Base-by-base conservation (phyloP, 2,329 filamentous ascomycete genomes). In the Cladophialophora bantiana region DNA sequence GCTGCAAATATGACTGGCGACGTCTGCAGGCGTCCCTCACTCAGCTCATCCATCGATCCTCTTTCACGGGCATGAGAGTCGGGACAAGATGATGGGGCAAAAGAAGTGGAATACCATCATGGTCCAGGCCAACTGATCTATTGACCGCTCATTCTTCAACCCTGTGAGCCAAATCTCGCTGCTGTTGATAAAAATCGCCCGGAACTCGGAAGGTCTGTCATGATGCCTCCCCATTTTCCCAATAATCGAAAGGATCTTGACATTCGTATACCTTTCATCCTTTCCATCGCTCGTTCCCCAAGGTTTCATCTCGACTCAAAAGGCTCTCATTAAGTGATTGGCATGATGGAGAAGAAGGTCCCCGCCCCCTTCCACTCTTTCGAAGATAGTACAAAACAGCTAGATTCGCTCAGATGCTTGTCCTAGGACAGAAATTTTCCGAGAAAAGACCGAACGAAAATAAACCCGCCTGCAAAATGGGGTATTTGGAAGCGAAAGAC, bases 281-380 rank as follows among this genome's bases (percentile, higher is more conserved):
- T n/a, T 61, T 18, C 63, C 58, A 40, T 58, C 50, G 26, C 38
- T 31, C 50, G 57, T 61, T 50, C 40, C 32, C 35, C 38, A 57
- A 65, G 61, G 31, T 32, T 59, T 45, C 57, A 34, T 34, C 48
- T 20, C 13, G 26, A 48, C 57, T 45, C 36, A 18, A 59, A 32
- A 61, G 55, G 48, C 36, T 59, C 48, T 65, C 63, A 65, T 65
- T 50, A 65, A 65, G 57, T 65, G 52, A 40, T 58, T 50, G 63
- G 57, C 57, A 50, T 65, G 48, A 35, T 36, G n/a, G 20, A 36
- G 34, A 53, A 34, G 57, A 64, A 57, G 54, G 55, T 54, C 62
- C 62, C 18, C 42, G 32, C 55, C 36, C 35, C 38, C 34, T 42
- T 35, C 42, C 55, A 26, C 40, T 48, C 42, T 48, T 40, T 40